Conservation (phyloP, 306 rosid genomes). For the Malus sylvestris region DNA sequence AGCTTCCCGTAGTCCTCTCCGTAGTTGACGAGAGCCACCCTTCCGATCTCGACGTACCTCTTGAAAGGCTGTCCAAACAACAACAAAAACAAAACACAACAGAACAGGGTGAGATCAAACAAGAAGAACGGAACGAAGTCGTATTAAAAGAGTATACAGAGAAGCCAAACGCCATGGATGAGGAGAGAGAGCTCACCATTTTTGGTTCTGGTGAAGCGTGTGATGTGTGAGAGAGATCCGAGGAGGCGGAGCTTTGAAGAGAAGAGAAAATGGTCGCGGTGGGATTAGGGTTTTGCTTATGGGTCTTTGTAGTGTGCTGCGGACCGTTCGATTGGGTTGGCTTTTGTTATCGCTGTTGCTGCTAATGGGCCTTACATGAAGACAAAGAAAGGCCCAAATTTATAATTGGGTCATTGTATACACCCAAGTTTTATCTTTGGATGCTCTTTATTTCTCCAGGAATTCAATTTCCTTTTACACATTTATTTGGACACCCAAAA, state of each 20-base stretch:
- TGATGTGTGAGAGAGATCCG: background rate
- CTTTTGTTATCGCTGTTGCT: background rate
- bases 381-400: background rate
- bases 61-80: conserved; percentile 62
- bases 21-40: conserved; percentile 87
- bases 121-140: background rate
- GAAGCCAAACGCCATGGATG: background rate
- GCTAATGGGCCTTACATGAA: background rate
- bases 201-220: conserved; percentile 10
- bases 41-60: conserved; percentile 89
- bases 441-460: too few species aligned
- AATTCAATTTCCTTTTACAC: too few species aligned
- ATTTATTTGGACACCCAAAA: too few species aligned
- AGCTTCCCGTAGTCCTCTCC: conserved; percentile 86
- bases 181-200: conserved; percentile 41
- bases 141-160: background rate
- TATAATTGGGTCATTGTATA: too few species aligned
- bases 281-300: conserved; percentile 18
- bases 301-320: background rate
- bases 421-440: too few species aligned
- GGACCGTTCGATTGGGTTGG: background rate
- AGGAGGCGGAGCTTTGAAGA: background rate
- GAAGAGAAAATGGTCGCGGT: background rate
- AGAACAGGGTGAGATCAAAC: background rate
- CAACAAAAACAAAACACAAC: too few species aligned